These are phyloP conservation scores for Naganishia sp. DNA, from an alignment of 1,284 basidiomycete species.

Conservation along the genomic window DNA sequence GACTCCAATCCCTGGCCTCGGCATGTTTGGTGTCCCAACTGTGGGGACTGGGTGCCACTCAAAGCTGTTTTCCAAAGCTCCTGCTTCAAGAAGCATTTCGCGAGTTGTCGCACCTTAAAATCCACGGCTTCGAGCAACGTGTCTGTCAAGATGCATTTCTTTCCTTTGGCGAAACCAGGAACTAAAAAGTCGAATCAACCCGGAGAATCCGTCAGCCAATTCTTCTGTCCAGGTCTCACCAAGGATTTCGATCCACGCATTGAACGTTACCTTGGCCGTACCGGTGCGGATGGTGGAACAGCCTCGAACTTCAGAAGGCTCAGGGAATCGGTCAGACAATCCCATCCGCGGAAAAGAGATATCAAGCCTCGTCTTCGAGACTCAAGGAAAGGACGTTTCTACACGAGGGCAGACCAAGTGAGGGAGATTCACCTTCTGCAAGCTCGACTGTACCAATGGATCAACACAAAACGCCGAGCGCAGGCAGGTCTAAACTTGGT, in stretches of 20 bases:
- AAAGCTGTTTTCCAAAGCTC: neutral
- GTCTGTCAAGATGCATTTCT: neutral
- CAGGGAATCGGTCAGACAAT: neutral
- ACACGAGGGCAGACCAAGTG: neutral
- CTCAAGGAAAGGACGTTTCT: neutral
- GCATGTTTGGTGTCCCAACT: neutral
- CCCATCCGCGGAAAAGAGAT: neutral
- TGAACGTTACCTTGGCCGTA: neutral
- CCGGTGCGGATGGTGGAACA: neutral
- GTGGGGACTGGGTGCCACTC: neutral
- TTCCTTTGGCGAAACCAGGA: neutral
- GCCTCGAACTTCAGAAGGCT: neutral
- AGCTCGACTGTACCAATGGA: neutral
- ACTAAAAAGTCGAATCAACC: neutral
- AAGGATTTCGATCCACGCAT: neutral
- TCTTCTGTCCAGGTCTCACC: neutral
- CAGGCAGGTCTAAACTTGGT: neutral
- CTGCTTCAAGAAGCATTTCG: neutral
- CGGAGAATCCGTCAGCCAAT: neutral
- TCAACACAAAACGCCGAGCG: constrained; percentile 2
- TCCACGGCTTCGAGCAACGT: neutral
- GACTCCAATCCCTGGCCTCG: neutral
- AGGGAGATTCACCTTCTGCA: neutral
- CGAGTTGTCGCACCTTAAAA: neutral
- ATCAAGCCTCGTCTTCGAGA: neutral